Evolutionary conservation across 2,329 filamentous ascomycete species (phyloP).

Genomic region (Thyridium curvatum): DNA sequence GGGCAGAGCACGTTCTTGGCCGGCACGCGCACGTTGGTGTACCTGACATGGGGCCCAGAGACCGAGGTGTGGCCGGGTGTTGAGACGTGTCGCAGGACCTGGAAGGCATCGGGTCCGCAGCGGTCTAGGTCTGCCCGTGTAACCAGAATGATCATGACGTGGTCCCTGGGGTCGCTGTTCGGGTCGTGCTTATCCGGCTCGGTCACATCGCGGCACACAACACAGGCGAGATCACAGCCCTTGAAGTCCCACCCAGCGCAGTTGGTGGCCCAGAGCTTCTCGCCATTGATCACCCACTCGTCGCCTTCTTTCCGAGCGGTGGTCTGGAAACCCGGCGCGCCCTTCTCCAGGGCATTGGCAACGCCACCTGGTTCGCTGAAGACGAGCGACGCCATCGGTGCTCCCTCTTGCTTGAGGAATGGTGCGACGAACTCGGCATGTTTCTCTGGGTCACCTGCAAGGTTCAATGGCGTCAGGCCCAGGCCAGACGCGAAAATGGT

Average conservation of each 20-base stretch:
- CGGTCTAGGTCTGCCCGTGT: slow-evolving; percentile 38
- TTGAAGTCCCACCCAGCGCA: slow-evolving; percentile 44
- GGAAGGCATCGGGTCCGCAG: slow-evolving; percentile 35
- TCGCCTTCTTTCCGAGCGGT: slow-evolving; percentile 39
- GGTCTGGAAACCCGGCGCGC: slow-evolving; percentile 38
- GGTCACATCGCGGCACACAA: slow-evolving; percentile 38
- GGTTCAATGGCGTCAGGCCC: slow-evolving; percentile 42
- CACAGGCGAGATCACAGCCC: slow-evolving; percentile 44
- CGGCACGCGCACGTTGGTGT: slow-evolving; percentile 40
- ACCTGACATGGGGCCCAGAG: slow-evolving; percentile 41
- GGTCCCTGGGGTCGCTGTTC: slow-evolving; percentile 2
- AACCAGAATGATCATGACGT: slow-evolving; percentile 41
- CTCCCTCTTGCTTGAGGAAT: slow-evolving; percentile 35
- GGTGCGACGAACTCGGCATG: slow-evolving; percentile 36
- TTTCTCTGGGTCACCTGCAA: slow-evolving; percentile 31
- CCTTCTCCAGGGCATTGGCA: slow-evolving; percentile 44
- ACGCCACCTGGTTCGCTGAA: slow-evolving; percentile 45
- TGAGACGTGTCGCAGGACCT: slow-evolving; percentile 37
- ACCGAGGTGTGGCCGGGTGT: slow-evolving; percentile 39
- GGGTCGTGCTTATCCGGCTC: neutral
- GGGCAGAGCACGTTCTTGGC: slow-evolving; percentile 36
- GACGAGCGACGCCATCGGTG: slow-evolving; percentile 42
- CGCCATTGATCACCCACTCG: slow-evolving; percentile 44
- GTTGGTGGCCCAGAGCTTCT: slow-evolving; percentile 53
- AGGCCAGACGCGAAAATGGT: slow-evolving; percentile 47